phyloP scores from a whole-genome alignment of 768 basidiomycete species.

The Rubroboletus pulcherrimus region DNA sequence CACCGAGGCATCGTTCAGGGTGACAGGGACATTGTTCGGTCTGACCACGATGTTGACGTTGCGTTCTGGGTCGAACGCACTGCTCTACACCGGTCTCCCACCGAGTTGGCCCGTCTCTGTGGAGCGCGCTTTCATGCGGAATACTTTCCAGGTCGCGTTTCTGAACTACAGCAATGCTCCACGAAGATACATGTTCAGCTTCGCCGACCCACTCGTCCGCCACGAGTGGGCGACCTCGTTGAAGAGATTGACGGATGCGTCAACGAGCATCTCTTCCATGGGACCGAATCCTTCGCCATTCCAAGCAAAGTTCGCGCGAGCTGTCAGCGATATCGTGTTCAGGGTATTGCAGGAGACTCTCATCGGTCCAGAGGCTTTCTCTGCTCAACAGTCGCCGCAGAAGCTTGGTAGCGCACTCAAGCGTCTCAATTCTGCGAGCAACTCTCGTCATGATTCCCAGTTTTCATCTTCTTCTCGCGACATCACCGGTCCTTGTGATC shows the following conservation, averaged over 20 bases:
- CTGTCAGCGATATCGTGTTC: conserved; percentile 75
- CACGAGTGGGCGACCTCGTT: conserved; percentile 71
- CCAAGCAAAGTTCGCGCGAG: conserved; percentile 50
- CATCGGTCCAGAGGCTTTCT: conserved; percentile 40
- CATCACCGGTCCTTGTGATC: conserved; percentile 30
- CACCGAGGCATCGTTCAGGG: conserved; percentile 82
- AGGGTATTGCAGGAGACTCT: conserved; percentile 83
- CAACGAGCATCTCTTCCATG: conserved; percentile 24
- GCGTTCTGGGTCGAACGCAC: conserved; percentile 79
- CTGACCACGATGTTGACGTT: conserved; percentile 78
- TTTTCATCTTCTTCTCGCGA: conserved; percentile 26
- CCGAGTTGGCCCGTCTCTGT: conserved; percentile 73
- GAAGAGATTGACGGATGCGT: conserved; percentile 61
- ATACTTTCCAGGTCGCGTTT: conserved; percentile 94
- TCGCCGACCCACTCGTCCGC: conserved; percentile 73
- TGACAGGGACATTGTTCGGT: conserved; percentile 84
- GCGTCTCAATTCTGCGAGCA: conserved; percentile 22
- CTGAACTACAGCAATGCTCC: conserved; percentile 58
- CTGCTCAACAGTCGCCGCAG: conserved; percentile 20
- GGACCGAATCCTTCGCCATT: conserved; percentile 34
- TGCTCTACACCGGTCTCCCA: conserved; percentile 78
- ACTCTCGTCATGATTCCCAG: conserved; percentile 20
- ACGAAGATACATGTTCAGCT: conserved; percentile 93
- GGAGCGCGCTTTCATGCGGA: conserved; percentile 93
- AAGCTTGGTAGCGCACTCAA: conserved; percentile 35